Evolutionary conservation across 768 basidiomycete species (phyloP).

Genomic region (Leccinum arenicola): DNA sequence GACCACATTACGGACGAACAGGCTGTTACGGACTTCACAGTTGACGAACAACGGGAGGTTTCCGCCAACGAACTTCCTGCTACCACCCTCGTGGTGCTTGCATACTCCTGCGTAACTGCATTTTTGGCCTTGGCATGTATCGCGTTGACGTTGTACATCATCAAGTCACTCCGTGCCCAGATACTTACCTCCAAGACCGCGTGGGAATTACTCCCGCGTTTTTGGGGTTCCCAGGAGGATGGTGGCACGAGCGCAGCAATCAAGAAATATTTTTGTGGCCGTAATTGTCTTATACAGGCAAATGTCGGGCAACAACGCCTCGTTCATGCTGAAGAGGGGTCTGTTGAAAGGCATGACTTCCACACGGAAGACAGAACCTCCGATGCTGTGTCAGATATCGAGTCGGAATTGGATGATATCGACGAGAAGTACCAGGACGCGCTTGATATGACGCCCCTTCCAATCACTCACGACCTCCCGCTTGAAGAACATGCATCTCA

Average conservation of each 20-base stretch:
- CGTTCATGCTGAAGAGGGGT: conserved; percentile 5
- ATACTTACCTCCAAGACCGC: conserved; percentile 21
- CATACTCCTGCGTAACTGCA: conserved; percentile 26
- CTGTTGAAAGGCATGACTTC: neutral
- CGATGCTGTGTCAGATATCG: conserved; percentile 19
- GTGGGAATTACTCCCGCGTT: conserved; percentile 23
- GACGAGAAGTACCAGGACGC: conserved; percentile 33
- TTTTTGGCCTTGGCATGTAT: conserved; percentile 25
- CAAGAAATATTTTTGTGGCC: neutral
- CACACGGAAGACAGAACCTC: conserved; percentile 3
- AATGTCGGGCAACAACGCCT: neutral
- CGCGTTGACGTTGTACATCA: conserved; percentile 19
- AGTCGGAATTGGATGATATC: conserved; percentile 24
- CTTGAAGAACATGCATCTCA: conserved; percentile 8
- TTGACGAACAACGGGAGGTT: neutral
- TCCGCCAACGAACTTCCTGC: neutral
- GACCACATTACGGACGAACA: neutral
- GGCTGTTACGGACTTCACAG: neutral
- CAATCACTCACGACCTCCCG: conserved; percentile 18
- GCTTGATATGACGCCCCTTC: conserved; percentile 26
- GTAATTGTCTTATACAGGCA: neutral
- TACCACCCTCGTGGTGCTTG: conserved; percentile 17
- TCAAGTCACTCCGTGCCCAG: conserved; percentile 16
- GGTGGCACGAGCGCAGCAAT: neutral
- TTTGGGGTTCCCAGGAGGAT: conserved; percentile 12